phyloP scores from a whole-genome alignment of 768 basidiomycete species.

The Thelephora aurantiotincta region DNA sequence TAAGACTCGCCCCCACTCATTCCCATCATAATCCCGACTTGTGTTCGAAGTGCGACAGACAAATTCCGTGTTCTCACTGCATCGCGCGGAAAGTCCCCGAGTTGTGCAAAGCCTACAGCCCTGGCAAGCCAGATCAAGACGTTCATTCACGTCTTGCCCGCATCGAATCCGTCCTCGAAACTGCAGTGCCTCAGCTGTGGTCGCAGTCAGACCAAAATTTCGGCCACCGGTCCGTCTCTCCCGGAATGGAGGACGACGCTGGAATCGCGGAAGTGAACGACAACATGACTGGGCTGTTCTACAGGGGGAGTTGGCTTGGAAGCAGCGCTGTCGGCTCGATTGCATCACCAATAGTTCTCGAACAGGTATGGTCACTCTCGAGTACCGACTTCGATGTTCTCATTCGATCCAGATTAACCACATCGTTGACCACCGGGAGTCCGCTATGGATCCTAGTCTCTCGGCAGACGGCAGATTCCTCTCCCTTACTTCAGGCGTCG shows the following conservation, averaged over 20 bases:
- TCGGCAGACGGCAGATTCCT: neutral
- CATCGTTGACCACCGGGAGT: neutral
- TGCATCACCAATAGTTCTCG: conserved; percentile 64
- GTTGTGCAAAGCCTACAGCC: conserved; percentile 78
- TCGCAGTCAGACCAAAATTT: conserved; percentile 13
- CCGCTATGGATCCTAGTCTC: neutral
- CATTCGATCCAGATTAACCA: conserved; percentile 8
- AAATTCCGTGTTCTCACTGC: conserved; percentile 70
- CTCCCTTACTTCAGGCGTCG: neutral
- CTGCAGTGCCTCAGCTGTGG: conserved; percentile 65
- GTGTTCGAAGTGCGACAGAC: conserved; percentile 61
- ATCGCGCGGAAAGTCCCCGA: conserved; percentile 79
- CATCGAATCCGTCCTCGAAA: conserved; percentile 70
- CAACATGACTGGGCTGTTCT: conserved; percentile 60
- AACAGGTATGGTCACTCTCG: conserved; percentile 39
- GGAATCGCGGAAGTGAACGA: conserved; percentile 73
- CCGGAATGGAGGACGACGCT: conserved; percentile 45
- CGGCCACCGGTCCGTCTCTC: conserved; percentile 35
- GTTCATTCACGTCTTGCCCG: conserved; percentile 58
- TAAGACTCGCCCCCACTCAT: conserved; percentile 13
- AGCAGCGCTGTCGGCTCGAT: conserved; percentile 75
- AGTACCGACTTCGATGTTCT: conserved; percentile 5
- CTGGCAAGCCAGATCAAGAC: conserved; percentile 77
- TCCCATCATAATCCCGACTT: conserved; percentile 6
- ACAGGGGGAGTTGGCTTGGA: conserved; percentile 80